Base-by-base conservation (phyloP, 1,139 yeast genomes). In the Saccharomyces hybrid region DNA sequence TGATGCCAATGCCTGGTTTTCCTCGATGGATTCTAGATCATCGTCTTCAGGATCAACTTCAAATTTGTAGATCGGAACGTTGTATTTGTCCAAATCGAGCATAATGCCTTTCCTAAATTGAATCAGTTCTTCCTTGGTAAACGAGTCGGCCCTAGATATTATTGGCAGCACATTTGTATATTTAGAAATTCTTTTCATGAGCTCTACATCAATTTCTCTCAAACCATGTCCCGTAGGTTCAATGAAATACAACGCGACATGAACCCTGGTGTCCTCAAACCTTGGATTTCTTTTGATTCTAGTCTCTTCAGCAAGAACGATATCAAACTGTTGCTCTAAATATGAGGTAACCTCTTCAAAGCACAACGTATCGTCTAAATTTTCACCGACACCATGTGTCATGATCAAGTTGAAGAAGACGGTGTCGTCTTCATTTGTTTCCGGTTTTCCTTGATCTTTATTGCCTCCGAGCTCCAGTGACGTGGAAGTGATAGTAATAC, bases 161-260 rank as follows among this genome's bases (percentile, higher is more conserved):
- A 85, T 80, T 1, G 95, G 95, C 31, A 86, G 74, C 42, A 86
- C 81, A 64, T 86, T 86, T 48, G 86, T 89, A 67, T 79, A 84
- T 61, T 82, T 83, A 29, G 90, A 82, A 56, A 86, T 73, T 53
- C 78, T 74, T 67, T 81, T 84, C 82, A 86, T 85, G 58, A 85
- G 77, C 62, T 76, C 82, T 49, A 86, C 78, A 64, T 86, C 95
- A 55, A 84, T 69, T 64, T 86, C 93, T 61, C 84, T 78, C 58
- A 86, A 74, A 0, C 93, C 93, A 66, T 86, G 93, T 23, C 93
- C 91, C 0, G 88, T 84, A n/a, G 93, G 84, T 52, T 83, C 82
- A 57, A 86, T 78, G 62, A 86, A 84, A 66, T 86, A 86, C 55
- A 86, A 71, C 63, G 86, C 78, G 5, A 80, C 82, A 66, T 86